Conservation (phyloP, 306 rosid genomes). For the Acacia crassicarpa region DNA sequence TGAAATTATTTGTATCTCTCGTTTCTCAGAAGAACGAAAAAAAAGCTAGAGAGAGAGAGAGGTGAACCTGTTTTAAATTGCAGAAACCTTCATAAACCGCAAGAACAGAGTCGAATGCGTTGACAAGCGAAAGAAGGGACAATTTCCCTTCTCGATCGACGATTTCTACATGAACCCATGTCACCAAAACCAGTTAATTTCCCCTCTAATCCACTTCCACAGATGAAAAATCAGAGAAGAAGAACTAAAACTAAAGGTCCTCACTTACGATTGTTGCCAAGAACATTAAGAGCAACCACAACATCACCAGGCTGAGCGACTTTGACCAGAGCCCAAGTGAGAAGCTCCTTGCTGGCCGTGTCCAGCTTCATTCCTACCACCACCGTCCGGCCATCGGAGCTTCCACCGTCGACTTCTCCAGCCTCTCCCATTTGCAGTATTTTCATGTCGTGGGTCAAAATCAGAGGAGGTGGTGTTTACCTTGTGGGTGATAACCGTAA, state of each 20-base stretch:
- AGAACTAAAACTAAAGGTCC: not conserved
- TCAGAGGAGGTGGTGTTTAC: constrained; percentile 25
- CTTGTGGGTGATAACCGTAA: constrained; percentile 31
- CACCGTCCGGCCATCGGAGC: constrained; percentile 58
- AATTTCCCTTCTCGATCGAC: constrained; percentile 79
- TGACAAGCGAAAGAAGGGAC: constrained; percentile 81
- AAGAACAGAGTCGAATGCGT: constrained; percentile 90
- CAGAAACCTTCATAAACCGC: constrained; percentile 97
- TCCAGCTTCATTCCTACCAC: constrained; percentile 85
- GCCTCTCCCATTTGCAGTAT: constrained; percentile 41
- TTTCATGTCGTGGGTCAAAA: constrained; percentile 37
- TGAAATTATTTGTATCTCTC: not conserved
- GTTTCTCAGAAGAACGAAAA: not conserved
- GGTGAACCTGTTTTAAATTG: constrained; percentile 85
- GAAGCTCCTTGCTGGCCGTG: constrained; percentile 66
- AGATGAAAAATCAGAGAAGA: not conserved
- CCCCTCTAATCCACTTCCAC: not conserved
- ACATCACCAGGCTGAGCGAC: constrained; percentile 84
- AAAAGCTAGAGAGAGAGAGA: not conserved
- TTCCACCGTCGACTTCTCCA: constrained; percentile 32
- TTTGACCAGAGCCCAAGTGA: constrained; percentile 88
- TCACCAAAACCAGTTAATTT: constrained; percentile 31
- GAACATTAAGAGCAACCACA: constrained; percentile 86
- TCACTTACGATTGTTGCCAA: constrained; percentile 56
- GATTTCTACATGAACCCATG: constrained; percentile 50